Base-by-base conservation (phyloP, 2,329 filamentous ascomycete genomes). In the Phyllosticta paracitricarpa region DNA sequence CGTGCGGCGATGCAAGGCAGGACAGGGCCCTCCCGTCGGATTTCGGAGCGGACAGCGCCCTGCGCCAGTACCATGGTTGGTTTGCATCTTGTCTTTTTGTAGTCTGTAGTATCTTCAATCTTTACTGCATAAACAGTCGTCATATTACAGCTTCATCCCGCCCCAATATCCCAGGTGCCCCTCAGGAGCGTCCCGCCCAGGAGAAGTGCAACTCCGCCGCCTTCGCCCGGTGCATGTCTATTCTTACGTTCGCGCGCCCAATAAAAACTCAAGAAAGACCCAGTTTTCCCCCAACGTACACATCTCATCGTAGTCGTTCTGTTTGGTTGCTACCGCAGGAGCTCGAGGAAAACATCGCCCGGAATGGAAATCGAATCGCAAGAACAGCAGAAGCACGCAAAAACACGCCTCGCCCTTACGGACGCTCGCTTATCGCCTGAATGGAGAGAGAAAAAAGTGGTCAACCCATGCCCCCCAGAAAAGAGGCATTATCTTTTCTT, bases 161-260 rank as follows among this genome's bases (percentile, higher is more conserved):
- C 40, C 40, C n/a, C 17, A n/a, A 48, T 19, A 48, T 48, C 40
- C 40, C n/a, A 48, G 40, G 14, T n/a, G 40, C 40, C 40, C 40
- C 40, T 17, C 40, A 48, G 40, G 40, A 48, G 40, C 40, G n/a
- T 40, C 33, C 14, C 8, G 4, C 33, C 33, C 14, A 40, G 33
- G 33, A 40, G 7, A 40, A 40, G 17, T 56, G 56, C 48, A 35
- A 30, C 58, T 51, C 58, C 54, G n/a, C 58, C 58, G 35, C 58
- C 58, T 61, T 61, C 54, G 58, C 58, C 58, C 33, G 53, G 24
- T 53, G 7, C 55, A 56, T 54, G 51, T 61, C 58, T 61, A 61
- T 25, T 61, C 58, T 61, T 61, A 61, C 40, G 40, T 48, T 48
- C 12, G 40, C 40, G 40, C 40, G 2, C 40, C 40, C 40, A 48